Base-by-base conservation (phyloP, 257 asterid species). In the Ophiorrhiza pumila region DNA sequence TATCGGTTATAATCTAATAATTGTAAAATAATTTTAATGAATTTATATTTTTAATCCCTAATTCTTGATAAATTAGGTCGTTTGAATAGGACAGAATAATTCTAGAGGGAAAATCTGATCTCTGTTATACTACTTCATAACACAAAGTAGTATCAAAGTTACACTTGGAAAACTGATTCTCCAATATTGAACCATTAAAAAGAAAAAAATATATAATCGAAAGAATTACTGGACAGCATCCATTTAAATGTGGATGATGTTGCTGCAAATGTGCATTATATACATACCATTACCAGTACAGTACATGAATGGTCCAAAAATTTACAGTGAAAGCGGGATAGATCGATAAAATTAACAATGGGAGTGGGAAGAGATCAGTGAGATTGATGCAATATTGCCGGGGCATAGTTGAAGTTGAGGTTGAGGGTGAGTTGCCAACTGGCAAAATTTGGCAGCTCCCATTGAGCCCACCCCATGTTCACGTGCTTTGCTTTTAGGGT, bases 401-500 rank as follows among this genome's bases (percentile, higher is more conserved):
- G 15, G 11, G 32, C 22, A 13, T 17, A 17, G 59, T 22, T 50
- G 63, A 37, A 43, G 18, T 39, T 41, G 74, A 70, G 74, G 64
- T 29, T 23, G 74, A 35, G 52, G 34, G n/a, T n/a, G 58, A 17
- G 60, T 41, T 79, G 88, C 82, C 93, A 88, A 86, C 96, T 85
- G 75, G 87, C 91, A 87, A 79, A 82, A 62, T 72, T 85, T 86
- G 96, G 80, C 90, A 78, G 76, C 65, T 77, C 74, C 78, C 69
- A 39, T 37, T 62, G 53, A 77, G 67, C 57, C 84, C 76, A 63
- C 72, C 71, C 74, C 68, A 58, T 25, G 63, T 82, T 90, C 97
- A 90, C 97, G 85, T 88, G 95, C 82, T 61, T 43, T 69, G 80
- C 80, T 83, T 80, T 82, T 75, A 74, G 80, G 80, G 80, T 29